Conservation (phyloP, 2,329 filamentous ascomycete species). For the Beauveria pseudobassiana region DNA sequence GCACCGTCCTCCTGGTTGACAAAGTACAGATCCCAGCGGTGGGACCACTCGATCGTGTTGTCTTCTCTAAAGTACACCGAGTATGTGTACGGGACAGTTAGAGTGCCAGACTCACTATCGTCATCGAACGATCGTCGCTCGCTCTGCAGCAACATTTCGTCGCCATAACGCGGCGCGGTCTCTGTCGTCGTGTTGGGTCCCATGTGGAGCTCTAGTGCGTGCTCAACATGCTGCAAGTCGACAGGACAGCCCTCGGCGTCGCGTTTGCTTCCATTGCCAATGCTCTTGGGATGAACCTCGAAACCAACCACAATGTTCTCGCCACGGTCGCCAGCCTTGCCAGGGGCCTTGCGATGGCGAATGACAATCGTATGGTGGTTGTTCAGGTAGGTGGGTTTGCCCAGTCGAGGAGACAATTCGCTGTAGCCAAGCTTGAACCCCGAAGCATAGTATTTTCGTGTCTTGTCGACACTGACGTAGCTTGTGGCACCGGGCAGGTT, state of each 20-base stretch:
- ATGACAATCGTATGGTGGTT: slow-evolving; percentile 85
- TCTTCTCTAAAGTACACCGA: slow-evolving; percentile 87
- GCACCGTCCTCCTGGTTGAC: slow-evolving; percentile 77
- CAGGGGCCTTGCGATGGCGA: slow-evolving; percentile 65
- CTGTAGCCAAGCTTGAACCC: slow-evolving; percentile 84
- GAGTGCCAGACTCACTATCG: slow-evolving; percentile 54
- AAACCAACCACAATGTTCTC: slow-evolving; percentile 81
- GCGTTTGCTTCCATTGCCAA: slow-evolving; percentile 53
- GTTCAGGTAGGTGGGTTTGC: slow-evolving; percentile 62
- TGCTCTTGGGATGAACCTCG: slow-evolving; percentile 83
- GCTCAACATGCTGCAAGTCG: slow-evolving; percentile 54
- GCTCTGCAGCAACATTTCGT: slow-evolving; percentile 47
- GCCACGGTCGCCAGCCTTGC: slow-evolving; percentile 58
- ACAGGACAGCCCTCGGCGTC: slow-evolving; percentile 59
- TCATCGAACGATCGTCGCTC: slow-evolving; percentile 41
- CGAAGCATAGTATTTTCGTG: slow-evolving; percentile 78
- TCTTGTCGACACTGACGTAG: slow-evolving; percentile 80
- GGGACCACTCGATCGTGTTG: slow-evolving; percentile 70
- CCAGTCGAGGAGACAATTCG: slow-evolving; percentile 53
- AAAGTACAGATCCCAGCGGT: slow-evolving; percentile 85
- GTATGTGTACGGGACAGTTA: slow-evolving; percentile 78
- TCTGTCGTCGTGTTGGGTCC: slow-evolving; percentile 52
- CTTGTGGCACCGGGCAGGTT: slow-evolving; percentile 84
- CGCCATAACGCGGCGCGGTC: slow-evolving; percentile 39
- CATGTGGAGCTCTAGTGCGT: slow-evolving; percentile 63